phyloP scores from a whole-genome alignment of 768 basidiomycete species.

The Tulasnella sp. region DNA sequence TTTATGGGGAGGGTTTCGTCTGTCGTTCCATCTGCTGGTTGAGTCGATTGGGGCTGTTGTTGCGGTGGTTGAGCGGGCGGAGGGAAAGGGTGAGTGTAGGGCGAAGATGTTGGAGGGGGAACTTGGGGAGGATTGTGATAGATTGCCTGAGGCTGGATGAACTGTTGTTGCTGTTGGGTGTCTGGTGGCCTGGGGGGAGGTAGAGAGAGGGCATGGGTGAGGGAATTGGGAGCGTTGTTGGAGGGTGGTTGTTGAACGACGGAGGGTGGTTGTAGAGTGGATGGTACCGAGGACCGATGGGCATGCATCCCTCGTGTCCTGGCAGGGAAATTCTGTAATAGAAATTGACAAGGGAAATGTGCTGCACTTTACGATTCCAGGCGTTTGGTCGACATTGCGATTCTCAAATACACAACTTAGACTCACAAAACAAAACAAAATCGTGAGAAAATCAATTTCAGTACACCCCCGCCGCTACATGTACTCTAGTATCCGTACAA shows the following conservation, averaged over 20 bases:
- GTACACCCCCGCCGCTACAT: background rate
- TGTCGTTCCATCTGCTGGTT: background rate
- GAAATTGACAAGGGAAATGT: no score
- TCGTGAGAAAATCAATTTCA: background rate
- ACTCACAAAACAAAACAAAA: background rate
- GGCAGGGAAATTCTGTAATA: no score
- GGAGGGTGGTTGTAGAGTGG: background rate
- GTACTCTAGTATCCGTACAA: slow-evolving; percentile 1
- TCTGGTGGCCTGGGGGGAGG: slow-evolving; percentile 4
- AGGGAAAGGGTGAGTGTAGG: slow-evolving; percentile 3
- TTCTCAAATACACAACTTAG: background rate
- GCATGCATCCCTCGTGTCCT: no score
- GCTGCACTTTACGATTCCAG: no score
- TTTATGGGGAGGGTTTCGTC: background rate
- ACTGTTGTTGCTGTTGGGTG: slow-evolving; percentile 1
- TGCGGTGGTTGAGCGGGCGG: slow-evolving; percentile 11
- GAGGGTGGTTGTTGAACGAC: background rate
- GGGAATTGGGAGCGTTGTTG: background rate
- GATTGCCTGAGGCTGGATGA: slow-evolving; percentile 1
- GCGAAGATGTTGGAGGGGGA: background rate
- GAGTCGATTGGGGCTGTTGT: slow-evolving; percentile 3
- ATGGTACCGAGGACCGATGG: background rate
- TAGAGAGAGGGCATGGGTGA: background rate
- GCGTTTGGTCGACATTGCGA: slow-evolving; percentile 11
- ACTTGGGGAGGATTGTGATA: background rate